A percentile compares a stretch with the other conserved stretches of the same genome.
Evolutionary conservation across 176 grass and related monocot genomes (phyloP).

Genomic region (Alloteropsis semialata): DNA sequence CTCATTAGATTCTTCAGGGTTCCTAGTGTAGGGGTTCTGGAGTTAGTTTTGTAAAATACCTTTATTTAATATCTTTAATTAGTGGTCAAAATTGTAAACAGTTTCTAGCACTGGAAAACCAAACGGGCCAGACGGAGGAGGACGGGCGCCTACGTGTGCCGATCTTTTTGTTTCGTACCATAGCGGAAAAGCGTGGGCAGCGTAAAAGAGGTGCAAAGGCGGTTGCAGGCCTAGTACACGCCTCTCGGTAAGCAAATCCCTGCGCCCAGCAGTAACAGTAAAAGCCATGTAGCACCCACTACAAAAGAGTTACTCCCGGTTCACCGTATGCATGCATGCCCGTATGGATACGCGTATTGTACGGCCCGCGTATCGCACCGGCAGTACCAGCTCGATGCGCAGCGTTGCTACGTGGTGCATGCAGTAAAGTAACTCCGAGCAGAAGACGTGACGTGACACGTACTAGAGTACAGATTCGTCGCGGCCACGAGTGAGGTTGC

Average conservation of each 20-base stretch:
- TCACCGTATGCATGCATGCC: neutral
- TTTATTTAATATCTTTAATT: no score
- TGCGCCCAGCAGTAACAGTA: neutral
- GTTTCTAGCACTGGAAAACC: no score
- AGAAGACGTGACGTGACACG: neutral
- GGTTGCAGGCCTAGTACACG: neutral
- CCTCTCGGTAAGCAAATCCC: neutral
- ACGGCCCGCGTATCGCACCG: neutral
- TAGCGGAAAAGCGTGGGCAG: conserved; percentile 1
- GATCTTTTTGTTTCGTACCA: conserved; percentile 27
- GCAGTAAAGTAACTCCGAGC: neutral
- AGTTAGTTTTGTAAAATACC: no score
- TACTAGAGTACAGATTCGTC: neutral
- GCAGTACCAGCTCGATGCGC: neutral
- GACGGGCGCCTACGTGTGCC: neutral
- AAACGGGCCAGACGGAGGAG: no score
- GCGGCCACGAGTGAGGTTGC: neutral
- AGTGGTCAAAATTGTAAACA: no score
- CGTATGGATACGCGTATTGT: neutral
- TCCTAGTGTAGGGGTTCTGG: no score
- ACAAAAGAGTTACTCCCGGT: no score
- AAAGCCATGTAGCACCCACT: neutral
- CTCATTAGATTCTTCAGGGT: no score
- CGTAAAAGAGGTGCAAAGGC: conserved; percentile 29
- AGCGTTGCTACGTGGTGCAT: neutral